A percentile compares a stretch with the other conserved stretches of the same genome.
phyloP scores from a whole-genome alignment of 768 basidiomycete genomes.

The Tricholoma furcatifolium region DNA sequence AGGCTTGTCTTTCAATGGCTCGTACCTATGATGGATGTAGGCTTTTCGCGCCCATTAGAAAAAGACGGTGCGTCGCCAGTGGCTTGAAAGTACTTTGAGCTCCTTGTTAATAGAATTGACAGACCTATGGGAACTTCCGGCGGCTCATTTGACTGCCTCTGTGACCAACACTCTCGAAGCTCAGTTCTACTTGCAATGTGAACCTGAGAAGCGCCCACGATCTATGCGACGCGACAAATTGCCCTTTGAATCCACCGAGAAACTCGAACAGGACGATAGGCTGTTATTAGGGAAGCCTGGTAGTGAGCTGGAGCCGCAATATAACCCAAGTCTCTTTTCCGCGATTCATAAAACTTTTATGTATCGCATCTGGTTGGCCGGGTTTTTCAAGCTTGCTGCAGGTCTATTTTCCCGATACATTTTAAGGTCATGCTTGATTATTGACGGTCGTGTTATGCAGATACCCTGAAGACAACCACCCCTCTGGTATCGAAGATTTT shows the following conservation, averaged over 20 bases:
- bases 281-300: background rate
- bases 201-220: conserved; percentile 45
- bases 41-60: conserved; percentile 56
- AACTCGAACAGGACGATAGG: conserved; percentile 9
- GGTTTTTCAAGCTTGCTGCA: conserved; percentile 33
- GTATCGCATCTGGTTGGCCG: conserved; percentile 35
- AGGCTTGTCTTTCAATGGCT: conserved; percentile 52
- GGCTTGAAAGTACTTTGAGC: background rate
- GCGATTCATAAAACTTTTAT: conserved; percentile 37
- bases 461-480: conserved; percentile 43
- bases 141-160: conserved; percentile 30
- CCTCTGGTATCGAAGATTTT: conserved; percentile 50
- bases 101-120: background rate
- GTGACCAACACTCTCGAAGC: conserved; percentile 42
- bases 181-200: conserved; percentile 49
- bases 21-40: conserved; percentile 51
- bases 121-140: conserved; percentile 58
- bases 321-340: conserved; percentile 32
- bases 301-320: conserved; percentile 14
- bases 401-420: conserved; percentile 18
- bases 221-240: conserved; percentile 20
- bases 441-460: conserved; percentile 20
- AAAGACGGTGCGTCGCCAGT: conserved; percentile 43
- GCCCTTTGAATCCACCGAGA: background rate
- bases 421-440: background rate